These are phyloP conservation scores for Clarireedia homoeocarpa DNA, from an alignment of 2,329 filamentous ascomycete species.

Conservation along the genomic window DNA sequence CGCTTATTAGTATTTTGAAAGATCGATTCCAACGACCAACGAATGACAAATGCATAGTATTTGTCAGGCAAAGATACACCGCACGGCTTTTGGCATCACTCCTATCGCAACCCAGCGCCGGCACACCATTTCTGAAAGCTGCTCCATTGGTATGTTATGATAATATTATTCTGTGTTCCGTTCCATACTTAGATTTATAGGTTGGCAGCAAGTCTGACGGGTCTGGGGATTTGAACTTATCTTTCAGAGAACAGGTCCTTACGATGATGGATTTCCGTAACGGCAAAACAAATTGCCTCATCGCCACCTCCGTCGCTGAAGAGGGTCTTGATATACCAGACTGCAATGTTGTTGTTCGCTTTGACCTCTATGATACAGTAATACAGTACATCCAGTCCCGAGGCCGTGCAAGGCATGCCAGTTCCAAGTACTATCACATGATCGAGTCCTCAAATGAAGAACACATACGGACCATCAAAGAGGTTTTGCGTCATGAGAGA, in stretches of 20 bases:
- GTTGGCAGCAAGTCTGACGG: constrained; percentile 44
- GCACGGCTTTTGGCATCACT: constrained; percentile 66
- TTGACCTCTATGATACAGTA: constrained; percentile 81
- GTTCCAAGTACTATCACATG: constrained; percentile 82
- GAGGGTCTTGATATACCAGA: constrained; percentile 62
- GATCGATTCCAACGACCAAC: constrained; percentile 52
- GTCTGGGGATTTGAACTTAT: constrained; percentile 46
- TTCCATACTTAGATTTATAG: constrained; percentile 10
- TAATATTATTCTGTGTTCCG: not conserved
- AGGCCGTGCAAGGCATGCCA: constrained; percentile 69
- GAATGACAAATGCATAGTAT: constrained; percentile 72
- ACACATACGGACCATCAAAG: constrained; percentile 49
- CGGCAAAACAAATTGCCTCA: constrained; percentile 54
- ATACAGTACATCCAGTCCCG: constrained; percentile 94
- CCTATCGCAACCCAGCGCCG: constrained; percentile 48
- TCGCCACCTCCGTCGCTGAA: constrained; percentile 60
- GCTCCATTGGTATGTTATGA: constrained; percentile 52
- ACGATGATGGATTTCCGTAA: constrained; percentile 58
- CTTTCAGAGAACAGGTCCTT: constrained; percentile 66
- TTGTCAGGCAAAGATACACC: constrained; percentile 72
- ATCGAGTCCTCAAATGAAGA: constrained; percentile 59
- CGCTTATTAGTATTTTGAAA: constrained; percentile 52
- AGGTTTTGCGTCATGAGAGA: constrained; percentile 52
- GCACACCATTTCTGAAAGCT: constrained; percentile 49
- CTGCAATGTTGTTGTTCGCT: constrained; percentile 62